Percentiles rank a stretch among this genome's conserved stretches.
Evolutionary conservation across 352 stramenopile species (phyloP).

Genomic region (Pythium guiyangense): DNA sequence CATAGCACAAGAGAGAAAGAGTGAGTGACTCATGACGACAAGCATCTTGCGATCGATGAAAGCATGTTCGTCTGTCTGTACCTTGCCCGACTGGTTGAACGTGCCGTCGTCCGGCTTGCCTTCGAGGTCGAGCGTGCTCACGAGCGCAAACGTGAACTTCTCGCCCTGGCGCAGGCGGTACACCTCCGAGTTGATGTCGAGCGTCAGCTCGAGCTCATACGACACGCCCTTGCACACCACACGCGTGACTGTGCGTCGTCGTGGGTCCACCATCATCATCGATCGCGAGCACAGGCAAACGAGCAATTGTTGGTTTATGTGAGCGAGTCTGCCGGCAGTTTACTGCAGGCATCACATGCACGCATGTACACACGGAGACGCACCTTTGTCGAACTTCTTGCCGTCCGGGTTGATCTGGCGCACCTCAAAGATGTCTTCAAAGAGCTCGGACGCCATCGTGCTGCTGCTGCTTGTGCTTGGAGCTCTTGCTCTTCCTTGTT

Average conservation of each 20-base stretch:
- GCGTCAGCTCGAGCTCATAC: constrained; percentile 96
- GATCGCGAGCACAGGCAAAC: not conserved
- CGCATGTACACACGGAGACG: constrained; percentile 1
- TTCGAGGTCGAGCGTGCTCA: constrained; percentile 95
- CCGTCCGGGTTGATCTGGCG: constrained; percentile 96
- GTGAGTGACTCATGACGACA: constrained; percentile 8
- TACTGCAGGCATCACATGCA: too few species aligned
- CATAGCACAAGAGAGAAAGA: not conserved
- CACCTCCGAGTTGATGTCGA: constrained; percentile 98
- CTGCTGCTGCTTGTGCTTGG: not conserved
- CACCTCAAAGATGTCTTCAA: constrained; percentile 99
- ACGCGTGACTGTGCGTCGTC: constrained; percentile 80
- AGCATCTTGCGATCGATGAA: too few species aligned
- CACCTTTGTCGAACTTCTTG: constrained; percentile 96
- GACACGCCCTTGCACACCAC: constrained; percentile 95
- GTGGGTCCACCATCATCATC: too few species aligned
- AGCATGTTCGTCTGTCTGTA: too few species aligned
- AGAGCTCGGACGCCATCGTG: constrained; percentile 89
- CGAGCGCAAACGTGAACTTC: constrained; percentile 95
- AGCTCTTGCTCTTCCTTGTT: not conserved
- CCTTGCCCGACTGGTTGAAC: constrained; percentile 91
- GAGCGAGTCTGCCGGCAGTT: not conserved
- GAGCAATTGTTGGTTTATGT: not conserved
- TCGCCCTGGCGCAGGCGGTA: constrained; percentile 94
- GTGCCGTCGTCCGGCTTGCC: constrained; percentile 94